phyloP scores from a whole-genome alignment of 148 eudicot species.

The Persicaria tinctoria region DNA sequence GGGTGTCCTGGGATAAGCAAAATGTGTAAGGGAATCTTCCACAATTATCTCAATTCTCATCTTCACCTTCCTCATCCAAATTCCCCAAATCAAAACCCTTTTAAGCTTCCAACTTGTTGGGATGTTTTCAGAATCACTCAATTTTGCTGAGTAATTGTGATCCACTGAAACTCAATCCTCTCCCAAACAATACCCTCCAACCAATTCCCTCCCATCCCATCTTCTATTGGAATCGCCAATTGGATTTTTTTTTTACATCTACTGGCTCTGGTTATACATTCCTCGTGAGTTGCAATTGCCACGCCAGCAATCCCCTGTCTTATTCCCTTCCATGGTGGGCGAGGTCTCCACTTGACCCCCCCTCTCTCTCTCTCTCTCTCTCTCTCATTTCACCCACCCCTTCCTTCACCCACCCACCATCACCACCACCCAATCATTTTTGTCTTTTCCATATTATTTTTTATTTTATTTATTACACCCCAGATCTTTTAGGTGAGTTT shows the following conservation, averaged over 20 bases:
- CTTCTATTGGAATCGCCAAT: neutral
- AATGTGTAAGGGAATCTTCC: slow-evolving; percentile 68
- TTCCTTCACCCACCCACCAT: slow-evolving; percentile 11
- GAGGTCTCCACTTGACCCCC: slow-evolving; percentile 8
- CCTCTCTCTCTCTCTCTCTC: neutral
- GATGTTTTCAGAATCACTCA: neutral
- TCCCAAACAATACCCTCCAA: slow-evolving; percentile 30
- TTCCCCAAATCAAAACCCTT: neutral
- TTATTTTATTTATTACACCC: neutral
- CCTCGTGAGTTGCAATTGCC: neutral
- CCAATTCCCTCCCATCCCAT: slow-evolving; percentile 10
- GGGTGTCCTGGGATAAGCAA: slow-evolving; percentile 41
- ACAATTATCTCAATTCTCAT: slow-evolving; percentile 22
- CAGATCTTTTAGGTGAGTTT: neutral
- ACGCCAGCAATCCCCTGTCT: slow-evolving; percentile 6
- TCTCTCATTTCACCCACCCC: neutral
- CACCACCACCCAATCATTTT: slow-evolving; percentile 1
- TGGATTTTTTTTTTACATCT: neutral
- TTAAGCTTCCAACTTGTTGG: neutral
- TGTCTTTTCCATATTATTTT: slow-evolving; percentile 1
- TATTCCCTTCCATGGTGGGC: slow-evolving; percentile 6
- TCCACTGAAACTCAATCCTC: slow-evolving; percentile 69
- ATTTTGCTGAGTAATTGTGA: slow-evolving; percentile 18
- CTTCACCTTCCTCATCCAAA: slow-evolving; percentile 3
- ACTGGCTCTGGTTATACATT: neutral